Percentiles rank a stretch among this genome's conserved stretches.
phyloP scores from a whole-genome alignment of 2,329 filamentous ascomycete genomes.

The Fusarium redolens region DNA sequence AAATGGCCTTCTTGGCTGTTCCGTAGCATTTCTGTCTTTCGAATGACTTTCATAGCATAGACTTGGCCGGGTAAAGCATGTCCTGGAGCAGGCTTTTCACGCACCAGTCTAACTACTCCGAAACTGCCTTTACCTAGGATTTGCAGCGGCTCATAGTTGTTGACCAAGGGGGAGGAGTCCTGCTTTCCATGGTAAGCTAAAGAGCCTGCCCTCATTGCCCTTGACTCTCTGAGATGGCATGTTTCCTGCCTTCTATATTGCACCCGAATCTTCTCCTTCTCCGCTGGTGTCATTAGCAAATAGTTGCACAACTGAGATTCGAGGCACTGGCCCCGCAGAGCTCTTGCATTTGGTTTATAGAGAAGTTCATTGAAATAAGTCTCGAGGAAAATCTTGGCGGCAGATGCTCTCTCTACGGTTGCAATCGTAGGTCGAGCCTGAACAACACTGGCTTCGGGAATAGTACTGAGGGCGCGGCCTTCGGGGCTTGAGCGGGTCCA shows the following conservation, averaged over 20 bases:
- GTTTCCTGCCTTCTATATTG: slow-evolving; percentile 76
- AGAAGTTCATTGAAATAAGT: slow-evolving; percentile 82
- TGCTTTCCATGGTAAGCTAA: slow-evolving; percentile 33
- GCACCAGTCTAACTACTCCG: slow-evolving; percentile 88
- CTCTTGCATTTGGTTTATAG: slow-evolving; percentile 53
- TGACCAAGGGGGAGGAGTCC: slow-evolving; percentile 25
- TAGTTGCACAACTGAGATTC: slow-evolving; percentile 66
- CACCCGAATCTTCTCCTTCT: slow-evolving; percentile 64
- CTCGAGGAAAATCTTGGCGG: slow-evolving; percentile 88
- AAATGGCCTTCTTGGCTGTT: slow-evolving; percentile 94
- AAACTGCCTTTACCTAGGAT: slow-evolving; percentile 94
- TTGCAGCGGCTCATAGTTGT: slow-evolving; percentile 79
- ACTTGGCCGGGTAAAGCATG: slow-evolving; percentile 62
- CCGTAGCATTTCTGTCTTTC: slow-evolving; percentile 91
- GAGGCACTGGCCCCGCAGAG: slow-evolving; percentile 49
- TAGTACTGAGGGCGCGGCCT: slow-evolving; percentile 50
- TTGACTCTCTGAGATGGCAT: slow-evolving; percentile 77
- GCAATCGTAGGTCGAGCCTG: slow-evolving; percentile 49
- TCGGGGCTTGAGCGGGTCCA: slow-evolving; percentile 54
- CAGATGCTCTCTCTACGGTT: slow-evolving; percentile 82
- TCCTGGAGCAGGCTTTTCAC: slow-evolving; percentile 63
- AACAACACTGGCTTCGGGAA: slow-evolving; percentile 47
- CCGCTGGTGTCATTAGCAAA: slow-evolving; percentile 63
- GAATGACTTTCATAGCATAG: slow-evolving; percentile 97
- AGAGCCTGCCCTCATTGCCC: slow-evolving; percentile 75